Evolutionary conservation across 139 green algal genomes (phyloP), one percentile per base, ranked within the genome.

Genomic region (Micromonas pusilla): DNA sequence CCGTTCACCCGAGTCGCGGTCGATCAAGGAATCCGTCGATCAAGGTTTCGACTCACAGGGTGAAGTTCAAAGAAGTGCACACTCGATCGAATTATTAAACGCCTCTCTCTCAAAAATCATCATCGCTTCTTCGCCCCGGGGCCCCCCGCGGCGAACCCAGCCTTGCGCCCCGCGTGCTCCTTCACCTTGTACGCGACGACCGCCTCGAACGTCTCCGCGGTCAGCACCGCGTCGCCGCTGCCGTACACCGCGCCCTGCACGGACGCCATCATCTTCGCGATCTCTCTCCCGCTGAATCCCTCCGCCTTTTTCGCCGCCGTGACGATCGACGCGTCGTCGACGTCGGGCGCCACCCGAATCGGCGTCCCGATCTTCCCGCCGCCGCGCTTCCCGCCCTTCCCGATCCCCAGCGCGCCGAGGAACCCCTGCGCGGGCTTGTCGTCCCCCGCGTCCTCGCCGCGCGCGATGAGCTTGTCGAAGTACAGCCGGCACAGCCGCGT

Each of bases 211-310:
- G 79, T 82, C 21, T 75, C 54, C 2, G 16, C 16, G 25, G 76
- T 82, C 53, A 78, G 38, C 52, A 36, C 70, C 3, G 30, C 67
- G 20, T 73, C 80, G 34, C 23, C 28, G 53, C 39, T 67, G 5
- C 80, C 80, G 70, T 80, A 80, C 31, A 72, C 82, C 2, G 78
- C 77, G 20, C 30, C 72, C 62, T 85, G 75, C 54, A 86, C 79
- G 45, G 74, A 88, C n/a, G 91, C 90, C 90, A 96, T 93, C 30
- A 96, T 87, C 89, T 98, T 98, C 34, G 93, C 93, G 33, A 98
- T 85, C 86, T 97, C 93, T n/a, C 94, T 85, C 16, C 87, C 94
- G 36, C 88, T 94, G 82, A 98, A 98, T 66, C 94, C 95, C 32
- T 95, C 86, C 21, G 89, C 96, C 2, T 79, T 60, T 45, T 83